Percentiles rank a stretch among this genome's conserved stretches.
These are phyloP conservation scores for Calonectria crousiana DNA, from an alignment of 2,329 filamentous ascomycete species.

Conservation along the genomic window DNA sequence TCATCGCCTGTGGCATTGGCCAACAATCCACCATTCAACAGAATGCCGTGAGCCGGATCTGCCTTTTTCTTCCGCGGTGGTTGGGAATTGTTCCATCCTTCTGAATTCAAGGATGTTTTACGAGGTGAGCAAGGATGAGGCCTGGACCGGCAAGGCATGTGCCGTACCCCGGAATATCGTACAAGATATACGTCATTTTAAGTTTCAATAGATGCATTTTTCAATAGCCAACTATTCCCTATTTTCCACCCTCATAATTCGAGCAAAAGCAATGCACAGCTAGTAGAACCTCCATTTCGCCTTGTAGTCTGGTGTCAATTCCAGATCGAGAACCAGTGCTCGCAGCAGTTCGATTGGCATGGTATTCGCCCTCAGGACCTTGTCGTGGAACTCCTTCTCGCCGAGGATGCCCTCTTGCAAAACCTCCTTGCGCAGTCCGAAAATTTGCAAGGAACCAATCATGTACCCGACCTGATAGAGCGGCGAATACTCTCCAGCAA, in stretches of 20 bases:
- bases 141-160: neutral
- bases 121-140: neutral
- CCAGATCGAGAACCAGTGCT: constrained; percentile 58
- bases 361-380: constrained; percentile 61
- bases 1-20: neutral
- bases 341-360: constrained; percentile 68
- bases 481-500: constrained; percentile 67
- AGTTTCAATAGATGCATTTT: neutral
- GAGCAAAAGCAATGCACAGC: neutral
- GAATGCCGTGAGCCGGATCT: neutral
- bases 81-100: neutral
- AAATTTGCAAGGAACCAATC: constrained; percentile 69
- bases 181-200: neutral
- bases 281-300: constrained; percentile 62
- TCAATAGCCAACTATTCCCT: neutral
- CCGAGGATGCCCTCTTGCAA: constrained; percentile 52
- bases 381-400: constrained; percentile 69
- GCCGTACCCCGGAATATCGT: neutral
- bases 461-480: constrained; percentile 72
- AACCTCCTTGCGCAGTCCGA: constrained; percentile 62
- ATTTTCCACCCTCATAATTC: neutral
- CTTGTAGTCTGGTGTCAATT: constrained; percentile 58
- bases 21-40: neutral
- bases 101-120: neutral
- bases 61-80: neutral